Conservation (phyloP, 805 yeast species). For the Barnettozyma pratensis region DNA sequence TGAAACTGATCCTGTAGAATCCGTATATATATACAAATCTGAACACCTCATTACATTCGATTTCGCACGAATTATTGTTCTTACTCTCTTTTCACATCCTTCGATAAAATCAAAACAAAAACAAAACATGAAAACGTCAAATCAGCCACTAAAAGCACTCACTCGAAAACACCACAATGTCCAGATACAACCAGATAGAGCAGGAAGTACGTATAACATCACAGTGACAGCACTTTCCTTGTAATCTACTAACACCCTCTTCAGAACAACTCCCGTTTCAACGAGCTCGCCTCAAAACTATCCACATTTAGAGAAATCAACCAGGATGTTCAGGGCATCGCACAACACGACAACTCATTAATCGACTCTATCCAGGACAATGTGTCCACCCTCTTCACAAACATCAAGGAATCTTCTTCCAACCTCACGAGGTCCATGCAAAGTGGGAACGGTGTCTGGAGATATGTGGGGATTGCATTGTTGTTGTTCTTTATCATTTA, state of each 20-base stretch:
- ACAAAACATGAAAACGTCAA: neutral
- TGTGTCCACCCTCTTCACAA: slow-evolving; percentile 42
- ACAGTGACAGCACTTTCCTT: no score
- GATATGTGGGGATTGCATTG: slow-evolving; percentile 54
- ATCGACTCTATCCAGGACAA: slow-evolving; percentile 42
- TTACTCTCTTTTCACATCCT: no score
- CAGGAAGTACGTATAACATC: slow-evolving; percentile 13
- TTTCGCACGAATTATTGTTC: no score
- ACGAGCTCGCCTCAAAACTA: slow-evolving; percentile 59
- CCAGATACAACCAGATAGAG: slow-evolving; percentile 27
- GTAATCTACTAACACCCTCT: neutral
- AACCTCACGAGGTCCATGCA: slow-evolving; percentile 51
- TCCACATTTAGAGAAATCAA: slow-evolving; percentile 61
- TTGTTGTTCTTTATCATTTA: slow-evolving; percentile 51
- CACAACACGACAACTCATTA: slow-evolving; percentile 45
- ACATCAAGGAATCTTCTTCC: slow-evolving; percentile 46
- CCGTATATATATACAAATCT: no score
- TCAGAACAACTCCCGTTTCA: slow-evolving; percentile 58
- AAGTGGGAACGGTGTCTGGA: slow-evolving; percentile 54
- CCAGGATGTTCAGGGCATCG: slow-evolving; percentile 60
- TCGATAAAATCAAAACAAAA: neutral
- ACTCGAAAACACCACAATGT: slow-evolving; percentile 12
- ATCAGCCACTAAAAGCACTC: neutral
- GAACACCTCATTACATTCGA: no score
- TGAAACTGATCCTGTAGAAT: no score